Evolutionary conservation across 2,329 filamentous ascomycete genomes (phyloP), one percentile per base, ranked within the genome.

Genomic region (Fusarium algeriense): DNA sequence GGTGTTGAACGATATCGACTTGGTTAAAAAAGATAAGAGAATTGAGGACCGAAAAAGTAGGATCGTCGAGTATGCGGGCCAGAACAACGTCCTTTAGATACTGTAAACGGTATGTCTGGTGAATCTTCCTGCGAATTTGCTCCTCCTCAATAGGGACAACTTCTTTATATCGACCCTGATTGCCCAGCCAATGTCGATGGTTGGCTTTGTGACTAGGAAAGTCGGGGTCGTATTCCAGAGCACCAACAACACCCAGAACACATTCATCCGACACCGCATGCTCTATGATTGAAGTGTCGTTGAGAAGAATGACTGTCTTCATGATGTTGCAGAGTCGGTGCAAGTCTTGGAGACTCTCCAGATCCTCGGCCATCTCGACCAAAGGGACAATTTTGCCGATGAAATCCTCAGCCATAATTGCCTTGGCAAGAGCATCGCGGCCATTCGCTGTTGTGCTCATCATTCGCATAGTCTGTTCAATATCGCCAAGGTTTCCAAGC

Each of bases 21-120:
- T 99, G 96, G 83, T 98, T 96, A 86, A 97, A 99, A 84, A 98
- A 99, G 74, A 99, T 99, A 75, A 98, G 88, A 54, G 94, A 97
- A 82, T 98, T 99, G 71, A 99, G 90, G 30, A 98, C 95, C 28
- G 94, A 97, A 81, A 98, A 99, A 23, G 96, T 99, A 53, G 95
- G 95, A 80, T 99, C 96, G 81, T 99, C 96, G 67, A 99, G 87
- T 70, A 99, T 98, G 69, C 96, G 90, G 34, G 96, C 96, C 45
- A 99, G 88, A 2, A 98, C 95, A n/a, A 99, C 96, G 77, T 99
- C 96, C 81, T 98, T 99, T 59, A 99, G 87, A 79, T 99, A 99
- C 78, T 97, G 95, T 37, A 99, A 84, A 41, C 96, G 93, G 83
- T 98, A 98, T 2, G 96, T 98, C 80, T 95, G 94, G 78, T 98